Evolutionary conservation across 2,329 filamentous ascomycete species (phyloP).

Genomic region (Colletotrichum acutatum): DNA sequence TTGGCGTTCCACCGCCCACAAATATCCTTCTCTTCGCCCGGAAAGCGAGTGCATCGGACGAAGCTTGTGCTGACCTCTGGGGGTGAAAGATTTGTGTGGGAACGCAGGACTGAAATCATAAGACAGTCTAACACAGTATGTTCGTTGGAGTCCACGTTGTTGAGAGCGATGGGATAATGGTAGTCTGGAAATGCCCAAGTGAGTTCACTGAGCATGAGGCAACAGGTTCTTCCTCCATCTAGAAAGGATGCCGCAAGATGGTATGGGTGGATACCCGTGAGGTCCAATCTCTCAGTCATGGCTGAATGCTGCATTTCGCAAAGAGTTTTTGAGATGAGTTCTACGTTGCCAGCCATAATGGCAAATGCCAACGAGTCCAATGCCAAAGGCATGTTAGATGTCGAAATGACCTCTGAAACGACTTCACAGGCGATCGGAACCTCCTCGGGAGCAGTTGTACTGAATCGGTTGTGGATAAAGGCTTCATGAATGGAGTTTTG

Average conservation of each 20-base stretch:
- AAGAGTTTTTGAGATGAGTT: not conserved
- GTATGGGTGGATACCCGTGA: slow-evolving; percentile 41
- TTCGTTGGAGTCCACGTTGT: slow-evolving; percentile 41
- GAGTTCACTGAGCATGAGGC: slow-evolving; percentile 32
- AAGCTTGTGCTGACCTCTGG: slow-evolving; percentile 42
- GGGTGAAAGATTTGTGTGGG: slow-evolving; percentile 45
- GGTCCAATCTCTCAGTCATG: accelerated
- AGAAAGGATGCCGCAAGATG: slow-evolving; percentile 51
- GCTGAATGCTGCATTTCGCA: no score
- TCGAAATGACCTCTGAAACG: slow-evolving; percentile 22
- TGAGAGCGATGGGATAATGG: not conserved
- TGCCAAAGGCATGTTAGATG: slow-evolving; percentile 17
- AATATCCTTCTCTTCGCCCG: slow-evolving; percentile 53
- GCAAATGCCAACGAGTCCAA: slow-evolving; percentile 34
- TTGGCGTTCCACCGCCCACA: slow-evolving; percentile 56
- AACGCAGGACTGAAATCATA: slow-evolving; percentile 49
- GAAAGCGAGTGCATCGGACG: slow-evolving; percentile 41
- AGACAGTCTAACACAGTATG: slow-evolving; percentile 53
- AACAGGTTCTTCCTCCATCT: slow-evolving; percentile 48
- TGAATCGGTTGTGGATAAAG: not conserved
- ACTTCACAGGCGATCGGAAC: slow-evolving; percentile 31
- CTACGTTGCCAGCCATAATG: slow-evolving; percentile 39
- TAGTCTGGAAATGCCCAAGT: slow-evolving; percentile 1
- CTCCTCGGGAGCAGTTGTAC: not conserved
- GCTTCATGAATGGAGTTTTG: not conserved